Evolutionary conservation across 2,329 filamentous ascomycete genomes (phyloP).

Genomic region (Nemania bipapillata): DNA sequence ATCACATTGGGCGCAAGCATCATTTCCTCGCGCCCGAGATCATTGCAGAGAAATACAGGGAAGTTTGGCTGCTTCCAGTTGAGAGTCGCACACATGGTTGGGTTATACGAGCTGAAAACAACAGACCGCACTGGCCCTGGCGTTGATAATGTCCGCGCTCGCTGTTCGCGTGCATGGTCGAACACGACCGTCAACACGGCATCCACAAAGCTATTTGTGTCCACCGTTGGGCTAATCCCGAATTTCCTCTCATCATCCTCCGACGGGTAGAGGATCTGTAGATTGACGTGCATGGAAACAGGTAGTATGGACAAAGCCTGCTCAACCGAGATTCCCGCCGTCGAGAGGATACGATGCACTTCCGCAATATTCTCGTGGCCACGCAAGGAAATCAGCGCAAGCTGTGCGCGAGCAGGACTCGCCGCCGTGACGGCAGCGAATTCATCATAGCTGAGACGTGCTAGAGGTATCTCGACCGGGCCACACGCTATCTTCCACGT

Average conservation of each 20-base stretch:
- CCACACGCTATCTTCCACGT: conserved; percentile 81
- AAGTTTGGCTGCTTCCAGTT: conserved; percentile 99
- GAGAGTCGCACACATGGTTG: conserved; percentile 87
- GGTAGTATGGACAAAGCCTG: conserved; percentile 82
- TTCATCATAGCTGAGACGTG: conserved; percentile 78
- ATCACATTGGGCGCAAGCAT: conserved; percentile 54
- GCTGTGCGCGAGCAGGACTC: conserved; percentile 57
- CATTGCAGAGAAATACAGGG: conserved; percentile 93
- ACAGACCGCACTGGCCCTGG: conserved; percentile 84
- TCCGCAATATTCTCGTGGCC: conserved; percentile 68
- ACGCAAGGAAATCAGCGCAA: conserved; percentile 58
- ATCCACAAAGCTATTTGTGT: conserved; percentile 89
- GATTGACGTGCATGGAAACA: conserved; percentile 82
- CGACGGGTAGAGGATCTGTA: conserved; percentile 91
- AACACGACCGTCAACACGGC: conserved; percentile 86
- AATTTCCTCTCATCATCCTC: conserved; percentile 75
- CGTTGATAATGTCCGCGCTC: conserved; percentile 69
- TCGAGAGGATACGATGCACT: conserved; percentile 77
- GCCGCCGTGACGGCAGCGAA: conserved; percentile 67
- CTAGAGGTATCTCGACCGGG: conserved; percentile 83
- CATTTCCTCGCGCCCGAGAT: conserved; percentile 75
- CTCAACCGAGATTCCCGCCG: conserved; percentile 80
- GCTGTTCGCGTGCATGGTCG: conserved; percentile 80
- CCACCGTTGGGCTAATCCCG: conserved; percentile 77
- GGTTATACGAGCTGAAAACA: conserved; percentile 93